These are phyloP conservation scores for Sinapis alba DNA, from an alignment of 441 rosid genomes.

Conservation along the genomic window DNA sequence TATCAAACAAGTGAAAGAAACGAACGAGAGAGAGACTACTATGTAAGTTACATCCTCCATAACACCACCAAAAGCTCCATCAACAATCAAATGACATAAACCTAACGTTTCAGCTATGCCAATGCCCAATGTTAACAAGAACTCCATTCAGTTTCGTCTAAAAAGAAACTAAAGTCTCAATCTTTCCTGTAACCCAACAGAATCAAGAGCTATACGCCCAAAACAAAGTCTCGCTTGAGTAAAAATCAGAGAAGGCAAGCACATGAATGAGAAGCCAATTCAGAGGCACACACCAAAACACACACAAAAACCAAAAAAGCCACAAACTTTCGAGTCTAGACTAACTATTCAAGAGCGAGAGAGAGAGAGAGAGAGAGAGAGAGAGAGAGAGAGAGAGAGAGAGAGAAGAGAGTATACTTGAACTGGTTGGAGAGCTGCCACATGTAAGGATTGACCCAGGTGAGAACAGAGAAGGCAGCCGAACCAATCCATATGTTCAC, in stretches of 20 bases:
- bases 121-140: background rate
- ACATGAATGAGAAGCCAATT: constrained; percentile 2
- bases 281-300: constrained; percentile 2
- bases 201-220: background rate
- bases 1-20: background rate
- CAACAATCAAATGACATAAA: background rate
- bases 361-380: background rate
- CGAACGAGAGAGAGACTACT: constrained; percentile 2
- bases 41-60: background rate
- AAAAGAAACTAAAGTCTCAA: background rate
- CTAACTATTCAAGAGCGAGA: background rate
- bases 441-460: constrained; percentile 72
- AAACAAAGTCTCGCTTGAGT: background rate
- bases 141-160: background rate
- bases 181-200: background rate
- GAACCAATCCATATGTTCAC: constrained; percentile 86
- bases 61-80: background rate
- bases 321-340: background rate
- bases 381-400: background rate
- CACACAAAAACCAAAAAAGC: background rate
- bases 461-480: constrained; percentile 62
- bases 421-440: constrained; percentile 81
- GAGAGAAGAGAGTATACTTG: constrained; percentile 46
- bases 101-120: background rate
- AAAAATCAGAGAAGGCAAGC: background rate